Conservation (phyloP, 2,329 filamentous ascomycete genomes). For the Aspergillus sp. region DNA sequence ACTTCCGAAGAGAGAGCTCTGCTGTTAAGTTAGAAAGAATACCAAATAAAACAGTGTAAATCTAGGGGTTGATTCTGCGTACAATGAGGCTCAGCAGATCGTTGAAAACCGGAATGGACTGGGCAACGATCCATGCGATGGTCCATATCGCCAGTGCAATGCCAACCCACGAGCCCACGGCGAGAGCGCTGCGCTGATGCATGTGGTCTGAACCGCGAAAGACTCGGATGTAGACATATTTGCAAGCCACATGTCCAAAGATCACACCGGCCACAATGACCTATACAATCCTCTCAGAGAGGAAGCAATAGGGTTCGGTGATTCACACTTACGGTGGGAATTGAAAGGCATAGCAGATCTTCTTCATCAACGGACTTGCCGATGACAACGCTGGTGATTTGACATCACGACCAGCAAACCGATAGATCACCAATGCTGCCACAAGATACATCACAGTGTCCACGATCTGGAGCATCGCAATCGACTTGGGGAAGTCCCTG, state of each 20-base stretch:
- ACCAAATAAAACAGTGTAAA: conserved; percentile 1
- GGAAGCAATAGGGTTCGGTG: not conserved
- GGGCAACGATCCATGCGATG: conserved; percentile 62
- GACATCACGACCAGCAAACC: conserved; percentile 58
- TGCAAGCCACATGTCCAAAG: conserved; percentile 60
- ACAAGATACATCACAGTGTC: conserved; percentile 61
- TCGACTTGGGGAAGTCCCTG: conserved; percentile 56
- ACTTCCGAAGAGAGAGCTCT: conserved; percentile 55
- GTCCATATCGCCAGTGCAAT: conserved; percentile 55
- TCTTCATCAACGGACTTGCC: conserved; percentile 51
- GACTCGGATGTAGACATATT: conserved; percentile 61
- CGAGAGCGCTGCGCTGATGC: conserved; percentile 43
- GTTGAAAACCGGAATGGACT: conserved; percentile 65
- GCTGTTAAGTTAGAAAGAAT: conserved; percentile 12
- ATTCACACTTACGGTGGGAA: conserved; percentile 48
- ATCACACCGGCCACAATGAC: conserved; percentile 68
- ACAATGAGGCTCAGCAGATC: conserved; percentile 59
- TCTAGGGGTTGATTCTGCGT: conserved; percentile 5
- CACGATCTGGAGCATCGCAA: conserved; percentile 56
- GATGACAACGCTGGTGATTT: conserved; percentile 63
- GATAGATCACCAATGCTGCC: conserved; percentile 63
- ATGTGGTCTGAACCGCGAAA: conserved; percentile 56
- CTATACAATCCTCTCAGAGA: conserved; percentile 4
- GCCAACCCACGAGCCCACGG: conserved; percentile 54
- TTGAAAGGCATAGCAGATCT: conserved; percentile 64